Evolutionary conservation across 1,139 yeast species (phyloP).

Genomic region (Diutina ranongensis): DNA sequence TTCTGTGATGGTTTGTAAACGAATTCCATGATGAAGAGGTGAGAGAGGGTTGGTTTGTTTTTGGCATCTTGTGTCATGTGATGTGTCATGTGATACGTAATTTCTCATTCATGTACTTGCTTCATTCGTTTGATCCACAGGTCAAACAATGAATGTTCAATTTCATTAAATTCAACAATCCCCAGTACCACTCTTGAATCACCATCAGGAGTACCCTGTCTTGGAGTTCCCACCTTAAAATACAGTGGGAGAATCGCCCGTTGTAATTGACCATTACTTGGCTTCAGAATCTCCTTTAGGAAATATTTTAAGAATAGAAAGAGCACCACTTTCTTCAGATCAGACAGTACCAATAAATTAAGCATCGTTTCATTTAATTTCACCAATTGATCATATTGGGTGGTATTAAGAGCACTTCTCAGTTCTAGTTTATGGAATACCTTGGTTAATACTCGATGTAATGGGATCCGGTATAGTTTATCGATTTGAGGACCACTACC

Average conservation of each 20-base stretch:
- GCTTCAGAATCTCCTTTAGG: constrained; percentile 25
- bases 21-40: too few relatives aligned
- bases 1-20: background rate
- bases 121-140: constrained; percentile 22
- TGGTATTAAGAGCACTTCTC: constrained; percentile 21
- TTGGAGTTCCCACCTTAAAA: constrained; percentile 9
- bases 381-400: constrained; percentile 26
- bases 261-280: constrained; percentile 14
- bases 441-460: constrained; percentile 17
- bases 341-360: constrained; percentile 13
- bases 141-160: constrained; percentile 31
- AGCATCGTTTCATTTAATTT: constrained; percentile 21
- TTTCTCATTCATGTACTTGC: background rate
- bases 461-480: background rate
- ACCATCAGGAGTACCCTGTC: background rate
- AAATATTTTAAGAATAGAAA: constrained; percentile 32
- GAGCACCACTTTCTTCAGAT: constrained; percentile 20
- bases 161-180: constrained; percentile 24
- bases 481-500: background rate
- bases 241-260: constrained; percentile 27
- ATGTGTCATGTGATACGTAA: too few relatives aligned
- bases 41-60: too few relatives aligned
- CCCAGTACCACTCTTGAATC: background rate
- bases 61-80: too few relatives aligned
- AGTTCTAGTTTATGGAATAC: constrained; percentile 26